Base-by-base conservation (phyloP, 2,329 filamentous ascomycete genomes). In the Tolypocladium pustulatum region DNA sequence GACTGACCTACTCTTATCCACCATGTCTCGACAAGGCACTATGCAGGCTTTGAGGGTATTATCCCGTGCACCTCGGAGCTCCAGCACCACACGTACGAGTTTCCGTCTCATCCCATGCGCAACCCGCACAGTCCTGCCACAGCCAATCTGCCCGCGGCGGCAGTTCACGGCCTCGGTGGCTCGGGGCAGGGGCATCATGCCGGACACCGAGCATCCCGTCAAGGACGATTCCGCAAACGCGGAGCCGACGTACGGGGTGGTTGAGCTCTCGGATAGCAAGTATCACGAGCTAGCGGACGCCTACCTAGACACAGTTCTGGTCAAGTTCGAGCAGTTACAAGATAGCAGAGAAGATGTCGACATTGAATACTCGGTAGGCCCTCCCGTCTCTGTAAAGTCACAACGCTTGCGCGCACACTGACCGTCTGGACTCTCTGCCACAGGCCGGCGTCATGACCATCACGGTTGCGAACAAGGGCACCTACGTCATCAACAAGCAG, bases 401-500 rank as follows among this genome's bases (percentile, higher is more conserved):
- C 52, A 15, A 15, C 12, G n/a, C 1, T 2, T 17, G 27, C 43
- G 46, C 12, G 12, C 54, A 32, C 7, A 10, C 27, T 43, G 53
- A 43, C 37, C 6, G 7, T n/a, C 55, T 62, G 57, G 63, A 63
- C 56, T 54, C 32, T 30, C 55, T 27, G 27, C 36, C 41, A 43
- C 66, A 97, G 92, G 83, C 90, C 57, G 93, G 94, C 58, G 91
- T 97, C 58, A 81, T 97, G 65, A 91, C 86, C 62, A 79, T 97
- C 67, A 80, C 77, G 8, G 84, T 90, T 65, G 83, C 85, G 1
- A 77, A 80, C 15, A 78, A 84, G 56, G 91, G 92, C 62, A 93
- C 85, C 36, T 99, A 95, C 71, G 90, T 99, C 61, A 82, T 99
- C 76, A 99, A 99, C 83, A 99, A 99, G 75, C 94, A 99, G 73